These are phyloP conservation scores for Neurospora sp. DNA, from an alignment of 495 filamentous ascomycete genomes.

Conservation along the genomic window DNA sequence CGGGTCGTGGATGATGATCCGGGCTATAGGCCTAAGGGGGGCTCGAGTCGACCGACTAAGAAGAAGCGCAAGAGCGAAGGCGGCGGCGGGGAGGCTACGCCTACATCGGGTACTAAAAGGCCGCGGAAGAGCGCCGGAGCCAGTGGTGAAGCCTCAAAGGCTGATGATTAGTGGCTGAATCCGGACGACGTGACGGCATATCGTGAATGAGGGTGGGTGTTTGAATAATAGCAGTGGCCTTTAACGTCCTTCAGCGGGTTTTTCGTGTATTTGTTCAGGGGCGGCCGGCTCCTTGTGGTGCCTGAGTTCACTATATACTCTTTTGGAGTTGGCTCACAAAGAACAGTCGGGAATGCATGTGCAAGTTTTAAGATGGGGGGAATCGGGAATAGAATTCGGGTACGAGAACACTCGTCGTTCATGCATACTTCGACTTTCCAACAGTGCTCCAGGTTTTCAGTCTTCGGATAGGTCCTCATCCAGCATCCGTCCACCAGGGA, in stretches of 20 bases:
- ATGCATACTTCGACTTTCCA: neutral
- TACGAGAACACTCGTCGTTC: neutral
- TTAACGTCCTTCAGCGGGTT: neutral
- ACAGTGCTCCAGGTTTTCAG: neutral
- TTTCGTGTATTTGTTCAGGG: neutral
- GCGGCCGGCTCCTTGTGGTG: neutral
- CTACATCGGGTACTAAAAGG: constrained; percentile 11
- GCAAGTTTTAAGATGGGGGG: neutral
- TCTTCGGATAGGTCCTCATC: neutral
- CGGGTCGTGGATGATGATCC: constrained; percentile 55
- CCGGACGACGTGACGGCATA: neutral
- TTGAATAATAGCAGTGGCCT: neutral
- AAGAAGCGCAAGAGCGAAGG: constrained; percentile 50
- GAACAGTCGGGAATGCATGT: neutral
- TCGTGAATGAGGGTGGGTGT: neutral
- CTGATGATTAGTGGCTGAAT: neutral
- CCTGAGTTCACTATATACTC: neutral
- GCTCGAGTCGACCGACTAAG: constrained; percentile 45
- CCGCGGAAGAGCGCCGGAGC: constrained; percentile 21
- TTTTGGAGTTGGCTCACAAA: neutral
- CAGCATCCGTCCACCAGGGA: neutral
- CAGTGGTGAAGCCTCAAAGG: neutral
- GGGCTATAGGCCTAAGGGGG: constrained; percentile 60
- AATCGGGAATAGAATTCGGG: neutral
- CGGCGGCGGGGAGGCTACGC: constrained; percentile 19